Evolutionary conservation across 1,284 basidiomycete genomes (phyloP), one percentile per base, ranked within the genome.

Genomic region (Leccinum subspadiceum): DNA sequence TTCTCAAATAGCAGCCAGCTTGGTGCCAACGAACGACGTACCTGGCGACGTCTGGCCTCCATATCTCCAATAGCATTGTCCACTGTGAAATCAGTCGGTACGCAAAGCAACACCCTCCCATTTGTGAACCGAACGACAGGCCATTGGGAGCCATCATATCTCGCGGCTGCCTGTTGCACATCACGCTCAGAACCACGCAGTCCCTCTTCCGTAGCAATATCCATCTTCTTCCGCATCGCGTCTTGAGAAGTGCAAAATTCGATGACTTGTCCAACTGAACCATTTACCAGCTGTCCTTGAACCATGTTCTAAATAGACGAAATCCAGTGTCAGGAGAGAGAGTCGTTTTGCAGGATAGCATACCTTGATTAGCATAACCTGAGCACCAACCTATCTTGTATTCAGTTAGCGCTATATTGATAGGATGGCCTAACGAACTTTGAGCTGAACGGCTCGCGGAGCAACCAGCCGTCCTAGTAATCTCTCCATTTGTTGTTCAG

Each of bases 251-350:
- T 74, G 64, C 58, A 64, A 68, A 96, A 96, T 0, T 80, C 83
- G n/a, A 88, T 71, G 15, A 98, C 84, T 53, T 81, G 84, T 29
- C 95, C 95, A 71, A 96, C 86, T 24, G 89, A 92, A 0, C 95
- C 95, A 70, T 98, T 98, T 54, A 97, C 94, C 2, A 98, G 80
- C 22, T 77, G 37, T 65, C 79, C 61, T 81, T 85, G 71, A 73
- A 69, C 79, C 54, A 82, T 75, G 61, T 87, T 87, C 76, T 86
- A 48, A 39, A 26, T 10, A 48, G 12, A 13, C 22, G 12, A 26
- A n/a, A 10, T 50, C 62, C 31, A 63, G 44, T 13, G n/a, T 24
- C 10, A 50, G 17, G 22, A 51, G 17, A 57, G 15, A 12, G 9
- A 20, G n/a, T 20, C 39, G 33, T 17, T 24, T 31, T 26, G 37